phyloP scores from a whole-genome alignment of 768 basidiomycete genomes.

The Cyclocybe cylindracea region DNA sequence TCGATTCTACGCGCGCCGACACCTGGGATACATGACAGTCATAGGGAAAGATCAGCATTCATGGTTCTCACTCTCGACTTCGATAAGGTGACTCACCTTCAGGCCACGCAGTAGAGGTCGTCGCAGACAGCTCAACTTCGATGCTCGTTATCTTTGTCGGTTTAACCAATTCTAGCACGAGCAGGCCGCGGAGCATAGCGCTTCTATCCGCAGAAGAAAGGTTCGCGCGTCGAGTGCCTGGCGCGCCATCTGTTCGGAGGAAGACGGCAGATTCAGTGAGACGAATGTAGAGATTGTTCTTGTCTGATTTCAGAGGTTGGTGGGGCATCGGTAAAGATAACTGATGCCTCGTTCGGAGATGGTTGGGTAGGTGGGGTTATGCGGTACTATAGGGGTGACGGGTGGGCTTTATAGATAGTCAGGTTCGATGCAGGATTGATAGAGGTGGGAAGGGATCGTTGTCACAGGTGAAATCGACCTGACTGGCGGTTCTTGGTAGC shows the following conservation, averaged over 20 bases:
- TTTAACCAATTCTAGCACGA: conserved; percentile 61
- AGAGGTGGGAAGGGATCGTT: too few species aligned
- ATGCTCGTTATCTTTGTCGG: conserved; percentile 87
- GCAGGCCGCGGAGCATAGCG: conserved; percentile 64
- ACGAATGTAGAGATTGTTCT: conserved; percentile 53
- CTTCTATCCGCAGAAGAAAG: conserved; percentile 28
- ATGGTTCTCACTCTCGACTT: not conserved
- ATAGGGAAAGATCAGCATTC: not conserved
- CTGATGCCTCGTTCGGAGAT: too few species aligned
- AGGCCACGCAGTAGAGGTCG: conserved; percentile 72
- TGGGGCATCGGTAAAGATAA: too few species aligned
- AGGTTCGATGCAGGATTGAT: too few species aligned
- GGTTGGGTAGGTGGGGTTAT: too few species aligned
- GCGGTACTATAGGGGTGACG: too few species aligned
- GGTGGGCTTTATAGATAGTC: too few species aligned
- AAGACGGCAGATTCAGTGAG: conserved; percentile 78
- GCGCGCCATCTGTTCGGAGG: conserved; percentile 49
- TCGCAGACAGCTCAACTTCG: conserved; percentile 76
- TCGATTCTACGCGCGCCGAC: conserved; percentile 76
- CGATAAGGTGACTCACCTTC: conserved; percentile 60
- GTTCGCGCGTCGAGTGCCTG: conserved; percentile 29
- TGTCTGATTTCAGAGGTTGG: conserved; percentile 4
- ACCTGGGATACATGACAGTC: conserved; percentile 29
- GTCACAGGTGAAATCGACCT: too few species aligned
- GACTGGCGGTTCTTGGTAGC: too few species aligned